Evolutionary conservation across 257 asterid genomes (phyloP).

Genomic region (Plantago major): DNA sequence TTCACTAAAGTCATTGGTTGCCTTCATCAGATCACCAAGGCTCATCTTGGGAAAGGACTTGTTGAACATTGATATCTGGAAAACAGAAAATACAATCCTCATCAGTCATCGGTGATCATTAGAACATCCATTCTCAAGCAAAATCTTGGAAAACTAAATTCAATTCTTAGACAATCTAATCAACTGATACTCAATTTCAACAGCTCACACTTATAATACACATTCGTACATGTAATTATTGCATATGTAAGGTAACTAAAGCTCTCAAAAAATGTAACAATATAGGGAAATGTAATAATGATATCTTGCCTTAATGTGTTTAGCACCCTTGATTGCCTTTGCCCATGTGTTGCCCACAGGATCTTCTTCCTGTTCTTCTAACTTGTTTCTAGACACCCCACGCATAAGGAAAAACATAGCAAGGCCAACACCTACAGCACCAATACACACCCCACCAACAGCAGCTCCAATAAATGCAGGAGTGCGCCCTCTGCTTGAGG

Average conservation of each 20-base stretch:
- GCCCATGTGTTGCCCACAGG: conserved; percentile 57
- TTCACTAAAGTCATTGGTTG: conserved; percentile 21
- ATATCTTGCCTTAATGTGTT: conserved; percentile 39
- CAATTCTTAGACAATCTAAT: no score
- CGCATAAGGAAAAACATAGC: conserved; percentile 30
- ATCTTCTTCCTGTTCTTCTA: conserved; percentile 33
- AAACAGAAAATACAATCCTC: background rate
- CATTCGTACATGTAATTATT: no score
- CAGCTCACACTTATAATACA: no score
- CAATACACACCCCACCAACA: conserved; percentile 30
- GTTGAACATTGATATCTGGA: conserved; percentile 28
- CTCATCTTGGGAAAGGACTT: conserved; percentile 24
- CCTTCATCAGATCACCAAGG: conserved; percentile 19
- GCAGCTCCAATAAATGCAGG: conserved; percentile 35
- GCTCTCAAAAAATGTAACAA: no score
- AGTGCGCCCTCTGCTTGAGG: no score
- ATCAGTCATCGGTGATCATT: background rate
- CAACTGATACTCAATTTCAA: no score
- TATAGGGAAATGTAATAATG: background rate
- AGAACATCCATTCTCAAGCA: no score
- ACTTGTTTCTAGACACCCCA: conserved; percentile 23
- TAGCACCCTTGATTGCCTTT: conserved; percentile 41
- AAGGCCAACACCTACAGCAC: conserved; percentile 24
- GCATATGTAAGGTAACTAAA: no score
- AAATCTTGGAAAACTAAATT: no score